Conservation (phyloP, 1,139 yeast species). For the Kluyveromyces marxianus region DNA sequence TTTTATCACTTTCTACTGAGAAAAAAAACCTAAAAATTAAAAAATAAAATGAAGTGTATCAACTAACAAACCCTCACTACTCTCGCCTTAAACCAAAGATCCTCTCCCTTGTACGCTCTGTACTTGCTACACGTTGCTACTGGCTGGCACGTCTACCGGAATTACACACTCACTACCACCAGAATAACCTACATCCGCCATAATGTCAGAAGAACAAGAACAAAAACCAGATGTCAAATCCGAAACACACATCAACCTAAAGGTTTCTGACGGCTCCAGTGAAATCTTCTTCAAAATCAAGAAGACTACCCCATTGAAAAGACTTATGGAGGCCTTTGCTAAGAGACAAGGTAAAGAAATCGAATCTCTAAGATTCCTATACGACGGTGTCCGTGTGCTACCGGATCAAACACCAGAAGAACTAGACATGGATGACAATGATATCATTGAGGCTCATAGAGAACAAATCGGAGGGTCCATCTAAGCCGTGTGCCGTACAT, state of each 20-base stretch:
- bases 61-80: too few species aligned
- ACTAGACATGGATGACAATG: slow-evolving; percentile 89
- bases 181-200: not conserved
- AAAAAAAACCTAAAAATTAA: too few species aligned
- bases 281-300: slow-evolving; percentile 96
- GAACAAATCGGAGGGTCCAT: slow-evolving; percentile 63
- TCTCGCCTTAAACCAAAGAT: too few species aligned
- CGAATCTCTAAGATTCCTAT: slow-evolving; percentile 76
- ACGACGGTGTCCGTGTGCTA: slow-evolving; percentile 86
- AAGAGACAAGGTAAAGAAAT: slow-evolving; percentile 92
- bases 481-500: not conserved
- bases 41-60: too few species aligned
- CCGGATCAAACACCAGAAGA: slow-evolving; percentile 90
- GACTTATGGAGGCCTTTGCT: slow-evolving; percentile 97
- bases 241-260: slow-evolving; percentile 77
- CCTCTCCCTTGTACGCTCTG: too few species aligned
- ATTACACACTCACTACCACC: not conserved
- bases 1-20: too few species aligned
- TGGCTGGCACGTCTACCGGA: too few species aligned
- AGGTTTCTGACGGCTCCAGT: slow-evolving; percentile 87
- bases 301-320: slow-evolving; percentile 83
- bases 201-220: slow-evolving; percentile 25
- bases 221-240: slow-evolving; percentile 54
- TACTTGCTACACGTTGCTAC: too few species aligned
- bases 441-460: slow-evolving; percentile 95